A percentile compares a stretch with the other conserved stretches of the same genome.
phyloP scores from a whole-genome alignment of 805 yeast genomes.

The Saccharomycopsis guyanensis region DNA sequence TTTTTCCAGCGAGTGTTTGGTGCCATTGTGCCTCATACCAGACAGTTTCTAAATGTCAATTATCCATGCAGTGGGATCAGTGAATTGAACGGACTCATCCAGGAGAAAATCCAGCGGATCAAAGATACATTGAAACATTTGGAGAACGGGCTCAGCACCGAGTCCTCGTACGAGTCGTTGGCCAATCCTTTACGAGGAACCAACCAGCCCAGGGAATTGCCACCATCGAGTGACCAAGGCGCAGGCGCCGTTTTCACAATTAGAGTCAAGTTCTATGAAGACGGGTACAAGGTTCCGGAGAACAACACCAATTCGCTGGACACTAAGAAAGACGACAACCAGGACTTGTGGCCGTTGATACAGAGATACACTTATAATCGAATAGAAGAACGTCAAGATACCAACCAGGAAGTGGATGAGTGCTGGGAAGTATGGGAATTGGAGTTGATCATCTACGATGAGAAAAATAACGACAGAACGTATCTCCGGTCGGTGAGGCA shows the following conservation, averaged over 20 bases:
- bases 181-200: not conserved
- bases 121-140: not conserved
- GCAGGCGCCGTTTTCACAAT: not conserved
- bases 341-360: not conserved
- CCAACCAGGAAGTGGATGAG: not conserved
- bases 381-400: not conserved
- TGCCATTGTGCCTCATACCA: not conserved
- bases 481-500: not conserved
- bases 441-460: not conserved
- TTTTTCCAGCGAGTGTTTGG: constrained; percentile 10
- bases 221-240: not conserved
- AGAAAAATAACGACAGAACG: not conserved
- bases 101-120: not conserved
- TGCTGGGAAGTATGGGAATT: constrained; percentile 5
- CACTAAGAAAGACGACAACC: not conserved
- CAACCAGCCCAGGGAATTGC: too few relatives aligned
- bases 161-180: constrained; percentile 3
- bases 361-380: not conserved
- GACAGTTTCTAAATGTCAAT: not conserved
- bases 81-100: not conserved
- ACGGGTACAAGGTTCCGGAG: not conserved
- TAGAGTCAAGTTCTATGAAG: not conserved
- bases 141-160: not conserved
- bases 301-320: not conserved
- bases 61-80: not conserved